Conservation (phyloP, 2,329 filamentous ascomycete species). For the Ramularia collo-cygni region DNA sequence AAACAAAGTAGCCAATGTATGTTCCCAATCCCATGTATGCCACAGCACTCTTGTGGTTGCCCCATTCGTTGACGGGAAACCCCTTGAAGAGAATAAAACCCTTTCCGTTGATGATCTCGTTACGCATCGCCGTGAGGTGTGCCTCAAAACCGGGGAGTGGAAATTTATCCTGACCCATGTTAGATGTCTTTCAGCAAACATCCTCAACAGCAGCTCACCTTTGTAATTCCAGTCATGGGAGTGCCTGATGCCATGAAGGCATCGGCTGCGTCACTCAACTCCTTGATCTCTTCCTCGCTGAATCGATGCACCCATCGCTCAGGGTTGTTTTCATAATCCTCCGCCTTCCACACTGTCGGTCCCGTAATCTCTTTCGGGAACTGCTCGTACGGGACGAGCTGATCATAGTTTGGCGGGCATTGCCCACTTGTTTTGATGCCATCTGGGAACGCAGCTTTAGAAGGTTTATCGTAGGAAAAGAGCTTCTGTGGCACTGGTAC, state of each 20-base stretch:
- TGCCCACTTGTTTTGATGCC: constrained; percentile 65
- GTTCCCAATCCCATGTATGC: constrained; percentile 79
- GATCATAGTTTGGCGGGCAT: constrained; percentile 59
- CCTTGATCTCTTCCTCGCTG: constrained; percentile 57
- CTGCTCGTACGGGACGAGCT: constrained; percentile 56
- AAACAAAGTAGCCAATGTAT: constrained; percentile 80
- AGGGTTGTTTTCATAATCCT: constrained; percentile 56
- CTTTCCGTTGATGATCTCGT: constrained; percentile 69
- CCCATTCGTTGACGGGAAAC: constrained; percentile 70
- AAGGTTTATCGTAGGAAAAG: constrained; percentile 28
- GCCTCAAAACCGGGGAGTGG: constrained; percentile 50
- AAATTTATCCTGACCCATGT: constrained; percentile 46
- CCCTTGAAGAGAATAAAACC: constrained; percentile 87
- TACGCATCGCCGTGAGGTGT: constrained; percentile 51
- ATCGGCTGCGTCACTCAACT: constrained; percentile 63
- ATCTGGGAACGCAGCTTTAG: constrained; percentile 53
- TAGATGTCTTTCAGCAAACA: not conserved
- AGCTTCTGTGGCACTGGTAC: constrained; percentile 5
- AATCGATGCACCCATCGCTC: constrained; percentile 69
- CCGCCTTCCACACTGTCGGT: constrained; percentile 63
- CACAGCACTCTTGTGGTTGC: constrained; percentile 68
- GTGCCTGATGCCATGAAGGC: constrained; percentile 58
- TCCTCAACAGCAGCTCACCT: constrained; percentile 33
- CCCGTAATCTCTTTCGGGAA: constrained; percentile 68
- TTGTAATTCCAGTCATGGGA: constrained; percentile 64